Percentiles rank a stretch among this genome's conserved stretches.
Conservation (phyloP, 345 rosid species). For the Cardiospermum halicacabum region DNA sequence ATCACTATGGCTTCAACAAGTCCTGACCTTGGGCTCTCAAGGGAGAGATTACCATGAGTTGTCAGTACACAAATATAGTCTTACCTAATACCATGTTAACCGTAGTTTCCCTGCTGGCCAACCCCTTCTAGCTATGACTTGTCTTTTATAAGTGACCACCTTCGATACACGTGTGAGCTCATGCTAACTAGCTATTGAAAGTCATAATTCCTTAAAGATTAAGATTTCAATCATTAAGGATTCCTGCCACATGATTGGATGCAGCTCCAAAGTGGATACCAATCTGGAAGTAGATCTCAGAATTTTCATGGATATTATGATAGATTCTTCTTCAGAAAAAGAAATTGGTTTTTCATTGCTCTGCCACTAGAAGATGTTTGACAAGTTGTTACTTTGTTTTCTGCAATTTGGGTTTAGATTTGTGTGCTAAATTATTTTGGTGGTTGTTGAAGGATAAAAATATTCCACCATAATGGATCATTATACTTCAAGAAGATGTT, state of each 20-base stretch:
- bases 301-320: not conserved
- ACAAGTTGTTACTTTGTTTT: not conserved
- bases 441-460: slow-evolving; percentile 59
- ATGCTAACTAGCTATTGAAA: not conserved
- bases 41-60: not conserved
- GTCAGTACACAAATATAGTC: not conserved
- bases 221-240: too few species aligned
- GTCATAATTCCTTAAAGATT: not conserved
- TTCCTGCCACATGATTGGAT: too few species aligned
- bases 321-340: not conserved
- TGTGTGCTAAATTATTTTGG: slow-evolving; percentile 1
- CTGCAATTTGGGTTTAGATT: not conserved
- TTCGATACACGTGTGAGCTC: not conserved
- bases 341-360: not conserved
- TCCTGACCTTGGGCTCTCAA: not conserved
- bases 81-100: too few species aligned
- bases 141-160: not conserved
- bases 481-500: slow-evolving; percentile 72
- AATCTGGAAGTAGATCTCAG: too few species aligned
- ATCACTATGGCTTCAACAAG: not conserved
- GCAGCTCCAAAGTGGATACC: too few species aligned
- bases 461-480: slow-evolving; percentile 77
- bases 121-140: not conserved
- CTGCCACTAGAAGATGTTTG: not conserved
- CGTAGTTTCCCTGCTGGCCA: not conserved